phyloP scores from a whole-genome alignment of 1,284 basidiomycete genomes.

The Irpex rosettiformis region DNA sequence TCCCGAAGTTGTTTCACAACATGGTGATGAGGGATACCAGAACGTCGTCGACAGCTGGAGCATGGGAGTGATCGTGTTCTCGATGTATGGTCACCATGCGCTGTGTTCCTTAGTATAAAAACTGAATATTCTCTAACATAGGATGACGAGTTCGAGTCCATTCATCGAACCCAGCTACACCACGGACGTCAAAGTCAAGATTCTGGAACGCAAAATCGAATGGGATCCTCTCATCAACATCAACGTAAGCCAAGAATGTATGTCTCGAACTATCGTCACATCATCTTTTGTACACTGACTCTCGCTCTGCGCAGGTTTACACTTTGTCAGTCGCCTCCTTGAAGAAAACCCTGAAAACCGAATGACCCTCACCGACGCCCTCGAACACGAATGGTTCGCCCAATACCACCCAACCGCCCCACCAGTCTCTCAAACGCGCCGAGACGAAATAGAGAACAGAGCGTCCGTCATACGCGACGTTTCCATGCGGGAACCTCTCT shows the following conservation, averaged over 20 bases:
- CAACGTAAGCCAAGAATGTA: conserved; percentile 28
- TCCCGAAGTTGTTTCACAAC: conserved; percentile 82
- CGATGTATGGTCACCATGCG: conserved; percentile 55
- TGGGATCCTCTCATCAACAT: conserved; percentile 47
- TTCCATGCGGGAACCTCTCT: conserved; percentile 25
- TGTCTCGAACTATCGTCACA: background rate
- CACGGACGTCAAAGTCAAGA: conserved; percentile 50
- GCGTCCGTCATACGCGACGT: conserved; percentile 10
- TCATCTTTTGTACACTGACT: background rate
- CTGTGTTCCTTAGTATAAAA: conserved; percentile 15
- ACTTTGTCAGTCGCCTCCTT: conserved; percentile 49
- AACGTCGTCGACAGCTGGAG: conserved; percentile 91
- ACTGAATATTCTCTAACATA: conserved; percentile 24
- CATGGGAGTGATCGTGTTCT: conserved; percentile 87
- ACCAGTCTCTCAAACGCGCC: background rate
- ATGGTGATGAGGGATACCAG: conserved; percentile 70
- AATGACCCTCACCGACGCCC: conserved; percentile 56
- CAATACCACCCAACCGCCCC: background rate
- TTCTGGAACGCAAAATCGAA: conserved; percentile 56
- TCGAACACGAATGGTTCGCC: conserved; percentile 65
- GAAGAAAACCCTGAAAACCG: conserved; percentile 49
- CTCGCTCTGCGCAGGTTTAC: conserved; percentile 12
- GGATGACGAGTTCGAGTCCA: conserved; percentile 68
- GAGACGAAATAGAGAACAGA: conserved; percentile 1
- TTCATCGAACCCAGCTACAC: conserved; percentile 66